Conservation (phyloP, 345 rosid species). For the Alliaria petiolata region DNA sequence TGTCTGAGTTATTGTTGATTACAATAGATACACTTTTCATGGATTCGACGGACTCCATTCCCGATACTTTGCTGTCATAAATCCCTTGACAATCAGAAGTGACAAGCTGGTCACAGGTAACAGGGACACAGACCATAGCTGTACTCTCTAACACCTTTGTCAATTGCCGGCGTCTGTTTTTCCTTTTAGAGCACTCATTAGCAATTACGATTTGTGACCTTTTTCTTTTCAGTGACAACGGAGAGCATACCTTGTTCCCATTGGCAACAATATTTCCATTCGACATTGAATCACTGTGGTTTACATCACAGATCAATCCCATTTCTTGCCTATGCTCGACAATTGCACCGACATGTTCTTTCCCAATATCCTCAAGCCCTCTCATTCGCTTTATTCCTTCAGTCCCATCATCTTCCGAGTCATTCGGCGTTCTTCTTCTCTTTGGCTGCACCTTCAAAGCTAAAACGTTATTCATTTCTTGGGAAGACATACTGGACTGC, state of each 20-base stretch:
- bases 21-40: constrained; percentile 44
- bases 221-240: constrained; percentile 51
- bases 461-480: constrained; percentile 48
- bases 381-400: constrained; percentile 95
- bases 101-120: constrained; percentile 59
- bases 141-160: constrained; percentile 92
- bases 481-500: constrained; percentile 64
- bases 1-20: constrained; percentile 62
- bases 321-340: constrained; percentile 38
- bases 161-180: constrained; percentile 73
- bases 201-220: constrained; percentile 59
- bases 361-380: constrained; percentile 94
- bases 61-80: constrained; percentile 57
- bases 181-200: constrained; percentile 64
- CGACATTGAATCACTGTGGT: constrained; percentile 38
- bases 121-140: constrained; percentile 73
- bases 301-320: constrained; percentile 37
- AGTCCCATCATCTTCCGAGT: constrained; percentile 95
- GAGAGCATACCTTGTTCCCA: constrained; percentile 46
- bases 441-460: constrained; percentile 51
- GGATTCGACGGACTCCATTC: constrained; percentile 54
- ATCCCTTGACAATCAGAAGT: constrained; percentile 47
- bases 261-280: constrained; percentile 46
- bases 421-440: constrained; percentile 92
- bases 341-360: constrained; percentile 34